Conservation (phyloP, 257 asterid genomes). For the Solanum etuberosum region DNA sequence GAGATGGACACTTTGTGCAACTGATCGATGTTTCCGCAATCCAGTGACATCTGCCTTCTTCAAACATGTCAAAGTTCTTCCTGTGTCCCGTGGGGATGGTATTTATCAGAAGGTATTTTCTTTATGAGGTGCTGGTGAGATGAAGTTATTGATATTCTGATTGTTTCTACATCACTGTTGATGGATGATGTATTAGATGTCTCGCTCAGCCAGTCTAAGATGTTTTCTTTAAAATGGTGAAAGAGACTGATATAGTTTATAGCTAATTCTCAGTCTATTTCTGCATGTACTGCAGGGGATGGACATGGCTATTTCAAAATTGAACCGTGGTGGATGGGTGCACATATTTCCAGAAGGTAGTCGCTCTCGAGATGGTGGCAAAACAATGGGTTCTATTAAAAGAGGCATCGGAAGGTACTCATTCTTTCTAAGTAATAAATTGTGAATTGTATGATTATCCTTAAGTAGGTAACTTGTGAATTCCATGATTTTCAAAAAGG, state of each 20-base stretch:
- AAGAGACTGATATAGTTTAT: background rate
- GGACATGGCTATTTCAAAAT: constrained; percentile 86
- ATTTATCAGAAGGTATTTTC: constrained; percentile 70
- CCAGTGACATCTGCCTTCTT: constrained; percentile 76
- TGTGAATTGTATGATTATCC: background rate
- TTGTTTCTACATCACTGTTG: background rate
- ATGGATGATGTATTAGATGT: background rate
- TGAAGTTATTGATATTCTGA: background rate
- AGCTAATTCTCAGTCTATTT: background rate
- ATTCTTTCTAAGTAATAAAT: background rate
- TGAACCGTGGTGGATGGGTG: constrained; percentile 88
- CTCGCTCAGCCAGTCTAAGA: background rate
- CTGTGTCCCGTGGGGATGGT: constrained; percentile 86
- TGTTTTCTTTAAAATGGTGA: background rate
- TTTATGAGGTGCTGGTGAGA: background rate
- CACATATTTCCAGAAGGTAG: constrained; percentile 96
- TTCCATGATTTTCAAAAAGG: background rate
- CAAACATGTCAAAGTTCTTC: constrained; percentile 75
- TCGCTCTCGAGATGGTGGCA: constrained; percentile 93
- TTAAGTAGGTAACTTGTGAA: background rate
- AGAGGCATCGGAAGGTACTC: constrained; percentile 78
- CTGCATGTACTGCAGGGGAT: constrained; percentile 44
- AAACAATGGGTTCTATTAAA: constrained; percentile 59
- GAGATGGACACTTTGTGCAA: constrained; percentile 94
- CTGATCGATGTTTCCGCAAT: constrained; percentile 84